phyloP scores from a whole-genome alignment of 2,329 filamentous ascomycete species.

The Colletotrichum aenigma region DNA sequence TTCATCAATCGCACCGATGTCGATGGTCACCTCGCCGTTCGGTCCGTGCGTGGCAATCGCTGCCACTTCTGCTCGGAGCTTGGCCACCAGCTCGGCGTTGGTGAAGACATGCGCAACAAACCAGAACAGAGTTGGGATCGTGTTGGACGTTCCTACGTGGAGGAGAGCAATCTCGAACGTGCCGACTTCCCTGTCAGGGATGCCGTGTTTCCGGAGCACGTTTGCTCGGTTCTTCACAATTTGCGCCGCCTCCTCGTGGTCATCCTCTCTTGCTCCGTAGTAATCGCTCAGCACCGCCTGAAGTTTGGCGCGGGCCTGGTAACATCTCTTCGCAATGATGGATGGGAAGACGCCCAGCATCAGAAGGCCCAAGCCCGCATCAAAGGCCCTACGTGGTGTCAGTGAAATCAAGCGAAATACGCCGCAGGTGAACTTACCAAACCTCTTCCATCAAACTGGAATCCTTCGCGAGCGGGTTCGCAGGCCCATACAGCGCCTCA shows the following conservation, averaged over 20 bases:
- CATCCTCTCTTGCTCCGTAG: constrained; percentile 31
- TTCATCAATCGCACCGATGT: constrained; percentile 39
- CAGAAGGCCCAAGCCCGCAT: not conserved
- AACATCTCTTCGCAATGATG: constrained; percentile 33
- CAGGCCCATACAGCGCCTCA: constrained; percentile 44
- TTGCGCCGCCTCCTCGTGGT: constrained; percentile 27
- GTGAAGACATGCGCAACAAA: constrained; percentile 32
- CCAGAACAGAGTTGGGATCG: constrained; percentile 43
- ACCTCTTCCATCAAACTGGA: constrained; percentile 35
- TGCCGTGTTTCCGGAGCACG: constrained; percentile 29
- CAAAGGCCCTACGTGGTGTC: not conserved
- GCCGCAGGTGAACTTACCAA: constrained; percentile 24
- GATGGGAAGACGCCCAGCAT: constrained; percentile 32
- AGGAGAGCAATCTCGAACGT: constrained; percentile 33
- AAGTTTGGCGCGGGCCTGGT: constrained; percentile 26
- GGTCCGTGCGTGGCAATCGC: constrained; percentile 9
- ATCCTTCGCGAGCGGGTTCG: constrained; percentile 42
- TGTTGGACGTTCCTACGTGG: constrained; percentile 34
- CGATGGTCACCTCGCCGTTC: constrained; percentile 29
- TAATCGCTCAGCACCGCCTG: constrained; percentile 32
- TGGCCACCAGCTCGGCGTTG: constrained; percentile 25
- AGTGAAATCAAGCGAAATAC: not conserved
- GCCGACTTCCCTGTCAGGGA: constrained; percentile 30
- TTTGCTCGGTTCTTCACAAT: constrained; percentile 32
- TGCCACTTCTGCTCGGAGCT: constrained; percentile 29